Conservation (phyloP, 306 rosid species). For the Vicia sativa region DNA sequence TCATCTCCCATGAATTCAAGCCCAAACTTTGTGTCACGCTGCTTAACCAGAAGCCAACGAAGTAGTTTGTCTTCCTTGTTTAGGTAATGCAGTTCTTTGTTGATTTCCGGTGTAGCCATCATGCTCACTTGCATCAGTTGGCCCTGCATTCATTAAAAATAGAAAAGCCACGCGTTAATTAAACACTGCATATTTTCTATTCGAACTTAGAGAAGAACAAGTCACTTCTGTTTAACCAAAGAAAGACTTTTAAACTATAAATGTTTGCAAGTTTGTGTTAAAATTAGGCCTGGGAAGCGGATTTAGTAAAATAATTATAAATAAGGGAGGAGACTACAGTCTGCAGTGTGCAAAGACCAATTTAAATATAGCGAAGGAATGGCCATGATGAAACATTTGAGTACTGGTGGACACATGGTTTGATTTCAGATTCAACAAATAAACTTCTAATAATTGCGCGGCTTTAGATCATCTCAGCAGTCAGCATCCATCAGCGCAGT, state of each 20-base stretch:
- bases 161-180: slow-evolving; percentile 10
- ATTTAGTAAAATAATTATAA: no score
- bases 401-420: no score
- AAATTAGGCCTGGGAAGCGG: no score
- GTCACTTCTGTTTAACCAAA: neutral
- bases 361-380: no score
- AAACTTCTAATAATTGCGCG: no score
- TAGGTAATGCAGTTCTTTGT: slow-evolving; percentile 91
- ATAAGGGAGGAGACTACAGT: no score
- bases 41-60: slow-evolving; percentile 87
- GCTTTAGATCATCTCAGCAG: no score
- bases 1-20: slow-evolving; percentile 9
- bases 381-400: no score
- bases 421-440: no score
- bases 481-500: no score
- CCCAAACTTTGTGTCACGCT: slow-evolving; percentile 42
- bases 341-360: no score
- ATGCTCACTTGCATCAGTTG: slow-evolving; percentile 87
- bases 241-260: neutral
- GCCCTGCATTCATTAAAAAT: slow-evolving; percentile 58
- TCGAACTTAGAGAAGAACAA: slow-evolving; percentile 4
- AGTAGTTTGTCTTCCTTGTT: slow-evolving; percentile 87
- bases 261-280: neutral
- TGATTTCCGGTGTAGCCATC: slow-evolving; percentile 91
- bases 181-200: slow-evolving; percentile 15